phyloP scores from a whole-genome alignment of 2,329 filamentous ascomycete species.

The Tolypocladium inflatum region DNA sequence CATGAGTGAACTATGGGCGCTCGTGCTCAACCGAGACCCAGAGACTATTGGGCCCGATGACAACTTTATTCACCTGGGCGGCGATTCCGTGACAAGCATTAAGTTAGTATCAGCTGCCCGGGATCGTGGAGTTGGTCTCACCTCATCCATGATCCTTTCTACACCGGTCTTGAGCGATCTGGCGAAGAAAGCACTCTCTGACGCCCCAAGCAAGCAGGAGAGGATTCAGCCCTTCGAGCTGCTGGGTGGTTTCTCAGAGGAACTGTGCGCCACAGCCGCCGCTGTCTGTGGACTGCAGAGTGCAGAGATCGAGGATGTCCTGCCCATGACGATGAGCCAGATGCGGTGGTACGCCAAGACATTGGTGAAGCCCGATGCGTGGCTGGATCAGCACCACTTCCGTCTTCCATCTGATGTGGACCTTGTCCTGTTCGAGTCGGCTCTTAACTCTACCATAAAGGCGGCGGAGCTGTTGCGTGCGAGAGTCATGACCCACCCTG shows the following conservation, averaged over 20 bases:
- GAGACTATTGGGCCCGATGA: neutral
- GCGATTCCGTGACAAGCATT: neutral
- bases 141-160: neutral
- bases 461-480: neutral
- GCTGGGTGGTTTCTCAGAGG: neutral
- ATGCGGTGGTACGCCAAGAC: neutral
- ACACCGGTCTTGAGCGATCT: neutral
- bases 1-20: neutral
- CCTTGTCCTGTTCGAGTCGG: neutral
- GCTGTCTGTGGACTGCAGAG: neutral
- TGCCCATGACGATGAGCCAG: neutral
- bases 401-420: neutral
- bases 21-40: neutral
- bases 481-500: neutral
- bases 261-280: neutral
- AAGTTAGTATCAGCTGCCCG: neutral
- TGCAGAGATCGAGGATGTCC: neutral
- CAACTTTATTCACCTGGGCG: neutral
- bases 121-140: neutral
- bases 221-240: neutral
- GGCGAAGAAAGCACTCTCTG: neutral
- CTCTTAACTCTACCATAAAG: neutral
- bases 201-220: neutral
- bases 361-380: neutral
- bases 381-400: neutral